Conservation (phyloP, 2,329 filamentous ascomycete species). For the Sporothrix mexicana region DNA sequence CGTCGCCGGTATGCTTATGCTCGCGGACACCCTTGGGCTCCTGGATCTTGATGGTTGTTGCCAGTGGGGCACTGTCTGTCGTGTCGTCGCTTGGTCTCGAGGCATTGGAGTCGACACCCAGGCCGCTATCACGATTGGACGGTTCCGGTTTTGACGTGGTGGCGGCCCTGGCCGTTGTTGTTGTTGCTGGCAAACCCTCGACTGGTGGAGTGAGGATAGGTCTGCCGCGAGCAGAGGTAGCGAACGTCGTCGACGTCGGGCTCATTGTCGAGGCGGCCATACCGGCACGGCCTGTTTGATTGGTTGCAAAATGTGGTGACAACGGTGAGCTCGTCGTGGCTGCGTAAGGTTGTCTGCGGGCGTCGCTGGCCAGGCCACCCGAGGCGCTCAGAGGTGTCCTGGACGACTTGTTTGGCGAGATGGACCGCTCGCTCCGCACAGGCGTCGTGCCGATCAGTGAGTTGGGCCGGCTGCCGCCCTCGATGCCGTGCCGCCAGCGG, state of each 20-base stretch:
- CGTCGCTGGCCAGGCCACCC: slow-evolving; percentile 54
- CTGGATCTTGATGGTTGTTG: not conserved
- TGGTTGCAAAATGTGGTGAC: slow-evolving; percentile 31
- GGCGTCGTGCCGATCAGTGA: slow-evolving; percentile 45
- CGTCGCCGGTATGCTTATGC: not conserved
- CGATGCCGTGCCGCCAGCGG: slow-evolving; percentile 78
- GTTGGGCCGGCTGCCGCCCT: slow-evolving; percentile 48
- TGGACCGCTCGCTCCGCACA: slow-evolving; percentile 58
- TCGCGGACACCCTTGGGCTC: slow-evolving; percentile 1
- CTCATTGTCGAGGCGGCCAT: slow-evolving; percentile 36
- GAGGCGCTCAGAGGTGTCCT: slow-evolving; percentile 46
- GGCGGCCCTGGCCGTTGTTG: not conserved
- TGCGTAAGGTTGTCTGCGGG: slow-evolving; percentile 53
- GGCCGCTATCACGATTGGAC: not conserved
- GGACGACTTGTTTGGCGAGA: slow-evolving; percentile 58
- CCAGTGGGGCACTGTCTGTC: not conserved
- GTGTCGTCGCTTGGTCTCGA: slow-evolving; percentile 8
- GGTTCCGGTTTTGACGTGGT: not conserved
- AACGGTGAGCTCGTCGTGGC: slow-evolving; percentile 37
- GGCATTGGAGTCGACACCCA: not conserved
- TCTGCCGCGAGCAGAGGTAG: not conserved
- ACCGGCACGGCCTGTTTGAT: slow-evolving; percentile 43
- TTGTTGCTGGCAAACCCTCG: not conserved
- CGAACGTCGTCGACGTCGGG: not conserved
- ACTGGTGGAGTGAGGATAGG: not conserved